Conservation (phyloP, 805 yeast genomes). For the Myxozyma neglecta region DNA sequence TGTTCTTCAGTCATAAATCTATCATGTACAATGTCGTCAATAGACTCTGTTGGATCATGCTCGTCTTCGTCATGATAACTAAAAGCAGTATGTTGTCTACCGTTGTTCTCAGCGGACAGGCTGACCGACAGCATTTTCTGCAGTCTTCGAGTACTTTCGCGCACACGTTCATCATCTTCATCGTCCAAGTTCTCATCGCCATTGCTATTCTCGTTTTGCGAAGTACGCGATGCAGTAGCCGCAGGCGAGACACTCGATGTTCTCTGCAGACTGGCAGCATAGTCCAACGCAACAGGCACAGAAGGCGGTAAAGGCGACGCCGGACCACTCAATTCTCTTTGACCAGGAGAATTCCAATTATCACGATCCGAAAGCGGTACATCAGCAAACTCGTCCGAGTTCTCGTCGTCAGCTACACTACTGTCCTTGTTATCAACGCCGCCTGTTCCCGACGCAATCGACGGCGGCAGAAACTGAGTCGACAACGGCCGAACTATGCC, state of each 20-base stretch:
- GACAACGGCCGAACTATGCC: slow-evolving; percentile 19
- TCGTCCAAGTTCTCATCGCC: neutral
- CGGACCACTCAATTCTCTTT: neutral
- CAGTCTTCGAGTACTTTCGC: slow-evolving; percentile 15
- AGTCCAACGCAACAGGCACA: neutral
- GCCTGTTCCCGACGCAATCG: neutral
- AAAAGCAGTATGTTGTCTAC: neutral
- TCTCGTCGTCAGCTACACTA: neutral
- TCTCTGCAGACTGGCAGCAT: neutral
- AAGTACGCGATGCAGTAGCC: neutral
- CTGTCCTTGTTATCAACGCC: neutral
- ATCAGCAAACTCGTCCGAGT: neutral
- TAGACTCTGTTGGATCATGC: neutral
- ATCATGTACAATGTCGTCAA: slow-evolving; percentile 34
- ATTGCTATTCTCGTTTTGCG: too few relatives aligned
- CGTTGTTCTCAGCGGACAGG: neutral
- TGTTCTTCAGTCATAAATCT: slow-evolving; percentile 11
- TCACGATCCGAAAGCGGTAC: neutral
- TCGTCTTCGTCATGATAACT: neutral
- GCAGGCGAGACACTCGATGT: neutral
- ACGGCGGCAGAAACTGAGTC: slow-evolving; percentile 15
- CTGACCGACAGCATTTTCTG: slow-evolving; percentile 20
- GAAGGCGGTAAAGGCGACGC: neutral
- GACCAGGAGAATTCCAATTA: neutral
- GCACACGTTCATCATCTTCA: slow-evolving; percentile 14